Conservation (phyloP, 306 rosid genomes). For the Medicago truncatula region DNA sequence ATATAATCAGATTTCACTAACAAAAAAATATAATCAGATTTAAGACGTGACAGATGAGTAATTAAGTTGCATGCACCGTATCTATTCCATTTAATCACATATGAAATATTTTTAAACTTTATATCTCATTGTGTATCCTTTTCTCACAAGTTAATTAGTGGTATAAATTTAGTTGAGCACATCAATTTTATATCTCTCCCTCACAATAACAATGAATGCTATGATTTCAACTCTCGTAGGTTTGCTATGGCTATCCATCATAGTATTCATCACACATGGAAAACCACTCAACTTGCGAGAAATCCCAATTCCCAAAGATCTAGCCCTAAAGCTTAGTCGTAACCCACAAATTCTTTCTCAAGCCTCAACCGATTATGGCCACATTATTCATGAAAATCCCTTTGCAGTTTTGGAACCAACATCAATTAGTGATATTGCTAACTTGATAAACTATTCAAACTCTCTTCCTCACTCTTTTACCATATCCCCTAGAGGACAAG, state of each 20-base stretch:
- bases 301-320: slow-evolving; percentile 19
- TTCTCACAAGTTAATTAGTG: too few species aligned
- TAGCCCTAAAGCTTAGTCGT: slow-evolving; percentile 41
- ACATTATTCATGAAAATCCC: slow-evolving; percentile 52
- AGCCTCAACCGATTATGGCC: slow-evolving; percentile 77
- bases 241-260: neutral
- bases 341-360: slow-evolving; percentile 45
- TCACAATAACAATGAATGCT: neutral
- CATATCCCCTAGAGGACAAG: slow-evolving; percentile 72
- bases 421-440: slow-evolving; percentile 49
- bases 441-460: slow-evolving; percentile 52
- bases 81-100: too few species aligned
- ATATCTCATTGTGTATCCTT: too few species aligned
- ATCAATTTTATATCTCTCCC: neutral
- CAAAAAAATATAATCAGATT: too few species aligned
- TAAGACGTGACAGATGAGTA: too few species aligned
- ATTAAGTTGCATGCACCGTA: too few species aligned
- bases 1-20: too few species aligned
- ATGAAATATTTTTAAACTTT: too few species aligned
- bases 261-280: neutral
- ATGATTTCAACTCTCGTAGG: neutral
- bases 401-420: slow-evolving; percentile 58
- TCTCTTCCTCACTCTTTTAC: slow-evolving; percentile 41
- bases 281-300: neutral
- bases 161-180: neutral